Percentiles rank a stretch among this genome's conserved stretches.
phyloP scores from a whole-genome alignment of 2,329 filamentous ascomycete species.

The Xylaria arbuscula region DNA sequence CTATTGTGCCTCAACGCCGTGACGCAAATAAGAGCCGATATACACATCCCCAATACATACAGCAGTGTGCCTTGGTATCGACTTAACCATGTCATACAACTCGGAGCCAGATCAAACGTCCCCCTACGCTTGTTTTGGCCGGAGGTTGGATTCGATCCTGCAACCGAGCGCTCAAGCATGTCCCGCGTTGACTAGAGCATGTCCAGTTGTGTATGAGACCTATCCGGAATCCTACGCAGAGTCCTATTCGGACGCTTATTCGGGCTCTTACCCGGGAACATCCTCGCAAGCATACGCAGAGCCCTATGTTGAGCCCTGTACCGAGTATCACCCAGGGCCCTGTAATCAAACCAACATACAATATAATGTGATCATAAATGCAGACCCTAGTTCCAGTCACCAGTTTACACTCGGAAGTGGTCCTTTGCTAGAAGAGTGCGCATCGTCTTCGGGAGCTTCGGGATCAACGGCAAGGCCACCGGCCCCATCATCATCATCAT shows the following conservation, averaged over 20 bases:
- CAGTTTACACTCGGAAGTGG: no score
- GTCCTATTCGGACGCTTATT: background rate
- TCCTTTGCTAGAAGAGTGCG: background rate
- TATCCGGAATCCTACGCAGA: background rate
- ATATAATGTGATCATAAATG: background rate
- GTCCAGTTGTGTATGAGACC: background rate
- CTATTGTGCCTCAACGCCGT: background rate
- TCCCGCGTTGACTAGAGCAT: background rate
- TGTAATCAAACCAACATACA: background rate
- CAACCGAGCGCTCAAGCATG: background rate
- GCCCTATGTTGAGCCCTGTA: background rate
- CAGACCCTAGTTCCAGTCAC: background rate
- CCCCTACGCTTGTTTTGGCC: background rate
- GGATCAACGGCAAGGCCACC: background rate
- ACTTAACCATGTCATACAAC: background rate
- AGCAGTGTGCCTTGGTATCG: background rate
- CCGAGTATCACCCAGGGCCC: background rate
- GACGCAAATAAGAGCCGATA: background rate
- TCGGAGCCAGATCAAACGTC: background rate
- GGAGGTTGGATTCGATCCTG: background rate
- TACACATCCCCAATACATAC: background rate
- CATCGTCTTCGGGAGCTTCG: background rate
- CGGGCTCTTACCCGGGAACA: no score
- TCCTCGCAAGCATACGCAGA: background rate
- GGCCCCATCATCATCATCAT: background rate